Evolutionary conservation across 2,329 filamentous ascomycete species (phyloP).

Genomic region (Xylariaceae sp.): DNA sequence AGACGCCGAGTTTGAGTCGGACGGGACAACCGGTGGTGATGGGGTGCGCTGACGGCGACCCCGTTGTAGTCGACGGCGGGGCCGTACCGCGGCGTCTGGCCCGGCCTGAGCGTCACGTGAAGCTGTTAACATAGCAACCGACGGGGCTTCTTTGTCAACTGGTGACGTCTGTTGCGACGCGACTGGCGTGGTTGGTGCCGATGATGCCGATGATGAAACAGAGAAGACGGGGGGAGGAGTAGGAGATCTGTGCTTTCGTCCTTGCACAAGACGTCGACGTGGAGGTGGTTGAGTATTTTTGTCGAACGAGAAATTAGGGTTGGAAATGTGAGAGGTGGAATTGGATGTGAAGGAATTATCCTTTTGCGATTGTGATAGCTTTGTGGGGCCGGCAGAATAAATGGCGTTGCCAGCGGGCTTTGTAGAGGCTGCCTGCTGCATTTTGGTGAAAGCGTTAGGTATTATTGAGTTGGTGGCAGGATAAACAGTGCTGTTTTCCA

Average conservation of each 20-base stretch:
- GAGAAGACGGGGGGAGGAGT: constrained; percentile 30
- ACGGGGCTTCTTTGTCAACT: constrained; percentile 6
- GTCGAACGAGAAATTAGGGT: constrained; percentile 15
- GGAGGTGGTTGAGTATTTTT: constrained; percentile 17
- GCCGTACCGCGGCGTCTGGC: constrained; percentile 7
- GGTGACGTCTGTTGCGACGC: constrained; percentile 18
- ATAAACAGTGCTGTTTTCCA: constrained; percentile 10
- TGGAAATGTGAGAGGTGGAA: constrained; percentile 12
- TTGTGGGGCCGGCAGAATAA: neutral
- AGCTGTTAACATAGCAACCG: constrained; percentile 1
- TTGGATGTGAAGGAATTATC: constrained; percentile 12
- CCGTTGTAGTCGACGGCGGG: constrained; percentile 25
- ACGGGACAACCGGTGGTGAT: constrained; percentile 10
- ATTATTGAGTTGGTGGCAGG: neutral
- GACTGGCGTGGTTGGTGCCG: constrained; percentile 27
- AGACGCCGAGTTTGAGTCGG: constrained; percentile 20
- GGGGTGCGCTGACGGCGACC: constrained; percentile 22
- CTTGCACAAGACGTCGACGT: constrained; percentile 30
- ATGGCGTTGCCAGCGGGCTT: constrained; percentile 2
- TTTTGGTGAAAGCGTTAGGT: constrained; percentile 5
- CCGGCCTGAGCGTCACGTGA: neutral
- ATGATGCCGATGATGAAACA: constrained; percentile 30
- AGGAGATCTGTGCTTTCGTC: constrained; percentile 25
- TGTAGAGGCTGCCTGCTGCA: constrained; percentile 7
- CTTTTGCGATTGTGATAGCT: constrained; percentile 15